A percentile compares a stretch with the other conserved stretches of the same genome.
Evolutionary conservation across 1,284 basidiomycete genomes (phyloP).

Genomic region (Moesziomyces antarcticus): DNA sequence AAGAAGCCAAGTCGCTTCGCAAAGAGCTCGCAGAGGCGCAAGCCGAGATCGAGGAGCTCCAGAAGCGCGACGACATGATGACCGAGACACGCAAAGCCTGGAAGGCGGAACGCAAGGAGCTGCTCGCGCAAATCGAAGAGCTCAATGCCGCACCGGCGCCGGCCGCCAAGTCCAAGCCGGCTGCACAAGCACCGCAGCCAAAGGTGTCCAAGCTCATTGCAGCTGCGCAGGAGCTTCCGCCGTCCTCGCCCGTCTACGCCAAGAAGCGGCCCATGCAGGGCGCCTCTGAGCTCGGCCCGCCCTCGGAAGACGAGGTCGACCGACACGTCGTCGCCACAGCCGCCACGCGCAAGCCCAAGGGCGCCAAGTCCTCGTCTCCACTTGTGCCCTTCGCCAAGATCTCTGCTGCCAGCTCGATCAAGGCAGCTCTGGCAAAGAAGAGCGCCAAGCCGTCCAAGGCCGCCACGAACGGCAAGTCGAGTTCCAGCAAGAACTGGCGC

Average conservation of each 20-base stretch:
- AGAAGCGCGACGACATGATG: conserved; percentile 44
- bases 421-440: conserved; percentile 14
- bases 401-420: conserved; percentile 2
- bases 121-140: conserved; percentile 27
- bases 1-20: conserved; percentile 4
- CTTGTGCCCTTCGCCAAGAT: conserved; percentile 37
- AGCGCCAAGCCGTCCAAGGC: conserved; percentile 13
- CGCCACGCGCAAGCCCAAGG: conserved; percentile 11
- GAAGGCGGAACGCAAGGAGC: conserved; percentile 41
- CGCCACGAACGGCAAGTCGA: conserved; percentile 5
- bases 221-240: conserved; percentile 13
- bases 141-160: conserved; percentile 19
- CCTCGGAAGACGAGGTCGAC: conserved; percentile 30
- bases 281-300: conserved; percentile 37
- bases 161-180: conserved; percentile 1
- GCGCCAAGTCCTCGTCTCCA: conserved; percentile 20
- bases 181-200: conserved; percentile 2
- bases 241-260: conserved; percentile 40
- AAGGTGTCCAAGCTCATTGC: conserved; percentile 16
- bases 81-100: conserved; percentile 39
- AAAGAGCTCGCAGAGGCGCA: conserved; percentile 24
- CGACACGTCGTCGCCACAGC: conserved; percentile 6
- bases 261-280: conserved; percentile 51
- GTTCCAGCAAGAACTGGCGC: conserved; percentile 36
- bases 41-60: conserved; percentile 27